Conservation (phyloP, 345 rosid species). For the Kandelia obovata region DNA sequence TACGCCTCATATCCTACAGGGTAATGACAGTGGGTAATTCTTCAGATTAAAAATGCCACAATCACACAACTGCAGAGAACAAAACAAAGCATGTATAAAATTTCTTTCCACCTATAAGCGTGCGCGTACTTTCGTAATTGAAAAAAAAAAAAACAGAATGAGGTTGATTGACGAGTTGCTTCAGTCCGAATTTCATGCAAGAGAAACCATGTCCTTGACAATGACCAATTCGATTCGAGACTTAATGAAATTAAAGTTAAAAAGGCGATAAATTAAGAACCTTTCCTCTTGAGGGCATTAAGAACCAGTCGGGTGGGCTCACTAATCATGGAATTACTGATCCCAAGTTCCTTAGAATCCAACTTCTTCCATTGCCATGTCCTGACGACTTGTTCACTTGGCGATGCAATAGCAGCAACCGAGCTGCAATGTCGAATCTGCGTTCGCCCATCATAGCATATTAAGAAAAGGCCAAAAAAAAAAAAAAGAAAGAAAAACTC, state of each 20-base stretch:
- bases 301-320: slow-evolving; percentile 50
- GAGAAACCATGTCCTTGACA: no score
- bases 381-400: slow-evolving; percentile 8
- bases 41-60: neutral
- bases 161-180: no score
- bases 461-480: neutral
- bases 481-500: neutral
- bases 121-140: no score
- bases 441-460: neutral
- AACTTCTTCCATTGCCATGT: slow-evolving; percentile 43
- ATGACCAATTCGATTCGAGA: neutral
- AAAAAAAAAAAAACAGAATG: no score
- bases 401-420: slow-evolving; percentile 1
- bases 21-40: neutral
- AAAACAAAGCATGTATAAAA: no score
- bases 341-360: slow-evolving; percentile 48
- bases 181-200: no score
- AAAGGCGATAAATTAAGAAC: slow-evolving; percentile 12
- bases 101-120: no score
- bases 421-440: slow-evolving; percentile 4
- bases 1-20: slow-evolving; percentile 66
- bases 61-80: neutral
- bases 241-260: neutral
- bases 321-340: slow-evolving; percentile 43
- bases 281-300: slow-evolving; percentile 50